Evolutionary conservation across 345 rosid species (phyloP).

Genomic region (Eucalyptus urophylla): DNA sequence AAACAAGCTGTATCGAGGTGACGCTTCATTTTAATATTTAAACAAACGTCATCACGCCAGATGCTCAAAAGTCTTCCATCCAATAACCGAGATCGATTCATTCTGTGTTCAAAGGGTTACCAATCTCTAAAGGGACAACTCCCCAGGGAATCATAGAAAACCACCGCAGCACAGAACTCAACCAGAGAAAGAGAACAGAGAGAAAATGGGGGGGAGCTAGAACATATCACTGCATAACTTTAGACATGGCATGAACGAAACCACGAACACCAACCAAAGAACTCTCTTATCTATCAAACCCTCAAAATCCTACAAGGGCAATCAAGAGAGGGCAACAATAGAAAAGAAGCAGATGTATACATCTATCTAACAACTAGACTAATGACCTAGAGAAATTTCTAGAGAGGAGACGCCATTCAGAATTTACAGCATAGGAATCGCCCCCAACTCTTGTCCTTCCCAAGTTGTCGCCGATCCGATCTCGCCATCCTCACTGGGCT

Average conservation of each 20-base stretch:
- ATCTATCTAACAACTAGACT: neutral
- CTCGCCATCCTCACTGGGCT: constrained; percentile 31
- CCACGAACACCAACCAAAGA: neutral
- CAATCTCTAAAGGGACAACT: neutral
- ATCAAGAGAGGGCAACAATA: neutral
- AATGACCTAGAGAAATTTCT: neutral
- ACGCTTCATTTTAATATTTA: neutral
- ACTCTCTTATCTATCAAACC: neutral
- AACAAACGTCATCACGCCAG: neutral
- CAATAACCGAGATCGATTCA: neutral
- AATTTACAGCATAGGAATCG: constrained; percentile 23
- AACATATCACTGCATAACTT: neutral
- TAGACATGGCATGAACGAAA: neutral
- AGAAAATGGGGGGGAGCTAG: neutral
- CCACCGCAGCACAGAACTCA: neutral
- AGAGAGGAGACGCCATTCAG: neutral
- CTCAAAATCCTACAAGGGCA: neutral
- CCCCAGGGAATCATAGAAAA: too few relatives aligned
- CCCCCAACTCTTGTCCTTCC: constrained; percentile 13
- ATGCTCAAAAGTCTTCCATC: neutral
- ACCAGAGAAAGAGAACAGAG: neutral
- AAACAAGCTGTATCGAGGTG: neutral
- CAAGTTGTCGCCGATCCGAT: neutral
- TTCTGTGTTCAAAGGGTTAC: neutral
- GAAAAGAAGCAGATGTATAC: neutral